phyloP scores from a whole-genome alignment of 2,329 filamentous ascomycete genomes.

The Apiospora marii region DNA sequence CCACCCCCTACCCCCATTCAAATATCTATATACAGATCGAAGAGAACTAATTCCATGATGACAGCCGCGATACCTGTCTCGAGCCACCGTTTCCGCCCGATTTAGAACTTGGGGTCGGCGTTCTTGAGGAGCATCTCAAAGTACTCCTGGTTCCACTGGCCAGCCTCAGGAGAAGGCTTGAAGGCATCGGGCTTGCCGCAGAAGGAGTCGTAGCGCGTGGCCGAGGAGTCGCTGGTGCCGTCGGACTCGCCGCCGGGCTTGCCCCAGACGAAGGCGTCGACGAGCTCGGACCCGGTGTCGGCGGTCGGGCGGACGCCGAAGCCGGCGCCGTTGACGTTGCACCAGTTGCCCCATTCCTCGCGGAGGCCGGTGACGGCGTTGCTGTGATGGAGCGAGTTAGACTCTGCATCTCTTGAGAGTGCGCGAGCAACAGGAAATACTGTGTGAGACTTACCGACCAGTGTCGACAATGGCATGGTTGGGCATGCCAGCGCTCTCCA shows the following conservation, averaged over 20 bases:
- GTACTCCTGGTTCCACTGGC: constrained; percentile 72
- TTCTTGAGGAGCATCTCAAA: constrained; percentile 65
- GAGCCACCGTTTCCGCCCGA: no score
- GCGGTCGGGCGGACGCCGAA: constrained; percentile 65
- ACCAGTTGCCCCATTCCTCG: constrained; percentile 66
- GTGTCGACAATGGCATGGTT: constrained; percentile 48
- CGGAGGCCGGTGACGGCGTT: constrained; percentile 58
- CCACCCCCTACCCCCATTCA: not conserved
- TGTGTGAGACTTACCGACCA: constrained; percentile 34
- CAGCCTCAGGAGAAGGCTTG: constrained; percentile 75
- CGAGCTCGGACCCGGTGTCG: constrained; percentile 58
- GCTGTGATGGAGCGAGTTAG: not conserved
- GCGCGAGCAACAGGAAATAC: not conserved
- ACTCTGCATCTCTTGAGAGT: no score
- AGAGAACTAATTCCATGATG: not conserved
- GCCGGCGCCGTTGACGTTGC: constrained; percentile 65
- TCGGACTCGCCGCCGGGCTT: constrained; percentile 65
- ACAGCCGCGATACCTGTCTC: not conserved
- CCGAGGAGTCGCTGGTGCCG: constrained; percentile 49
- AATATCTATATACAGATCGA: not conserved
- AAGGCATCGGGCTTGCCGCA: constrained; percentile 64
- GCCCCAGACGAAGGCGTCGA: constrained; percentile 70
- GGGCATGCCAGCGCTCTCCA: constrained; percentile 56
- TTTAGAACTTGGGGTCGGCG: constrained; percentile 58
- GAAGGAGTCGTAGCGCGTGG: constrained; percentile 59